phyloP scores from a whole-genome alignment of 345 rosid species.

The Moringa oleifera region DNA sequence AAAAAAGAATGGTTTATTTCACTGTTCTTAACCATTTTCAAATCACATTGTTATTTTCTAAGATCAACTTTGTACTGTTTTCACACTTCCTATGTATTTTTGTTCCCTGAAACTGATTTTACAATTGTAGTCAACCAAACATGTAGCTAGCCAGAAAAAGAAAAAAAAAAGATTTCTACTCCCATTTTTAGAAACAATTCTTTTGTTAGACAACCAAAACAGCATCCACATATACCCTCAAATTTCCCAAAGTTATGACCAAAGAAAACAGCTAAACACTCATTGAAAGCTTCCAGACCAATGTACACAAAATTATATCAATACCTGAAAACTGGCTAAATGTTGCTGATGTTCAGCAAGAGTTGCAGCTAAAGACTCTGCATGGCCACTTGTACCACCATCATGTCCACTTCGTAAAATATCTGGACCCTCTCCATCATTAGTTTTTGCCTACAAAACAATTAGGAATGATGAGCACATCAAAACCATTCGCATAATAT shows the following conservation, averaged over 20 bases:
- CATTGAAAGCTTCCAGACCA: background rate
- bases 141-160: no score
- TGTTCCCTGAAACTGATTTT: background rate
- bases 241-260: background rate
- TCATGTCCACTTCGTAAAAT: constrained; percentile 69
- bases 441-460: constrained; percentile 79
- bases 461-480: constrained; percentile 9
- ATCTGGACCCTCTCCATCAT: constrained; percentile 99
- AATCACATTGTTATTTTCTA: no score
- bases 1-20: no score
- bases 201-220: no score
- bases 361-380: constrained; percentile 87
- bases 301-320: background rate
- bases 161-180: no score
- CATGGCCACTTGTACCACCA: constrained; percentile 81
- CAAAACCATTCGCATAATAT: no score
- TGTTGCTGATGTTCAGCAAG: constrained; percentile 97
- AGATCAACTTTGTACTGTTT: background rate
- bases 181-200: no score
- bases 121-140: no score
- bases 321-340: constrained; percentile 95
- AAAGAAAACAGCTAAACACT: background rate
- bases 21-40: no score
- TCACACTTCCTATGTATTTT: background rate
- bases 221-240: no score